phyloP scores from a whole-genome alignment of 352 stramenopile genomes.

The Phytopythium aichiense region DNA sequence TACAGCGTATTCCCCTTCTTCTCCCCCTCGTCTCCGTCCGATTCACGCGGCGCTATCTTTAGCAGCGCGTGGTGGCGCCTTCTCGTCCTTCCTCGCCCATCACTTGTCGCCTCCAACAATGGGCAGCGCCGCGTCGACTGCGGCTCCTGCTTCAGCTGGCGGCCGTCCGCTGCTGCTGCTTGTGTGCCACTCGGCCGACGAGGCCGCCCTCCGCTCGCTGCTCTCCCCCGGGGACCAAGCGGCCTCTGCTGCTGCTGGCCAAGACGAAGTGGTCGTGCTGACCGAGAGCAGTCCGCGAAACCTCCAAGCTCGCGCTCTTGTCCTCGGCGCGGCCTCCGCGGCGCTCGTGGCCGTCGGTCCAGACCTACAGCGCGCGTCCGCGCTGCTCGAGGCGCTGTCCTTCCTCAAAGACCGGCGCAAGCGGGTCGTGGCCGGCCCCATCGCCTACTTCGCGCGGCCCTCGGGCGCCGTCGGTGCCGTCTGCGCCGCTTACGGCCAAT shows the following conservation, averaged over 20 bases:
- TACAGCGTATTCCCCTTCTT: neutral
- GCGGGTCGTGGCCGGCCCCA: slow-evolving; percentile 25
- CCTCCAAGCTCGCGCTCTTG: slow-evolving; percentile 20
- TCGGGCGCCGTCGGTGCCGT: slow-evolving; percentile 43
- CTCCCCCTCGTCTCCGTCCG: no score
- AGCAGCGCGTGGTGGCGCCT: neutral
- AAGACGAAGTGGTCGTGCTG: slow-evolving; percentile 25
- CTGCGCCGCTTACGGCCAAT: slow-evolving; percentile 38
- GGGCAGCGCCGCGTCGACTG: slow-evolving; percentile 24
- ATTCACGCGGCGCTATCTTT: neutral
- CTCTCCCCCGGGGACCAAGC: neutral
- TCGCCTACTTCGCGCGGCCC: slow-evolving; percentile 36
- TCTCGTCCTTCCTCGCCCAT: no score
- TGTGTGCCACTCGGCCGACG: slow-evolving; percentile 23
- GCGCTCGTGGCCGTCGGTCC: slow-evolving; percentile 37
- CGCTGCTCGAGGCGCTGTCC: slow-evolving; percentile 39
- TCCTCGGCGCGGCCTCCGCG: slow-evolving; percentile 21
- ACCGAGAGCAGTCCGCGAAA: slow-evolving; percentile 35
- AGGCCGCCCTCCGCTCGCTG: slow-evolving; percentile 11
- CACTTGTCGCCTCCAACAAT: slow-evolving; percentile 5
- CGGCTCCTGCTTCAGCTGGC: neutral
- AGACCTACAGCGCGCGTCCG: slow-evolving; percentile 26
- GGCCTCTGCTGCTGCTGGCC: no score
- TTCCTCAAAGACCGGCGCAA: slow-evolving; percentile 49
- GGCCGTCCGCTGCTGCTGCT: slow-evolving; percentile 11